phyloP scores from a whole-genome alignment of 108 stramenopile species.

The Schizochytrium sp. region DNA sequence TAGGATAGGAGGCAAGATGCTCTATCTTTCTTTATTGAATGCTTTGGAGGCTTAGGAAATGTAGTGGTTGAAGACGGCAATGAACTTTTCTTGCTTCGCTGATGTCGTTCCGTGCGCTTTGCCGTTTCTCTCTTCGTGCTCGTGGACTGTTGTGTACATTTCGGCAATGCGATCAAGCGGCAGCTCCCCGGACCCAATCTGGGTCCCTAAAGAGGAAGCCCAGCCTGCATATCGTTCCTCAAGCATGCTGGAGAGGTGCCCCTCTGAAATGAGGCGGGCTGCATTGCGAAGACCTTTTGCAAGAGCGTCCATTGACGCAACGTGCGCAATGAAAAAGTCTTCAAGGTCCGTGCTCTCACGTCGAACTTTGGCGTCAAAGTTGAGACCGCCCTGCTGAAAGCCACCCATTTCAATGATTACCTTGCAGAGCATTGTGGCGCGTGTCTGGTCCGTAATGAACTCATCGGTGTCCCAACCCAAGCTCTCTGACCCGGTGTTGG shows the following conservation, averaged over 20 bases:
- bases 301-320: slow-evolving; percentile 60
- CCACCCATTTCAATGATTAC: slow-evolving; percentile 52
- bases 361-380: slow-evolving; percentile 64
- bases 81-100: slow-evolving; percentile 45
- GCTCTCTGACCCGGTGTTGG: slow-evolving; percentile 56
- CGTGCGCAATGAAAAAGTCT: slow-evolving; percentile 59
- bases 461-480: slow-evolving; percentile 63
- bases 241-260: slow-evolving; percentile 37
- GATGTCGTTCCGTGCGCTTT: slow-evolving; percentile 48
- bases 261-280: slow-evolving; percentile 47
- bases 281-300: slow-evolving; percentile 55
- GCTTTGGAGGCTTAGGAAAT: background rate
- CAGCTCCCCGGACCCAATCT: slow-evolving; percentile 40
- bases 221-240: slow-evolving; percentile 48
- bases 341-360: slow-evolving; percentile 52
- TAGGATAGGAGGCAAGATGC: background rate
- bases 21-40: background rate
- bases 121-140: slow-evolving; percentile 25
- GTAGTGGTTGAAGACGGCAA: background rate
- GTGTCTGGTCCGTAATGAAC: slow-evolving; percentile 50
- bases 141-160: background rate
- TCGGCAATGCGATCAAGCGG: slow-evolving; percentile 48
- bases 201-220: slow-evolving; percentile 40
- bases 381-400: slow-evolving; percentile 49
- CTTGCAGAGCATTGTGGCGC: slow-evolving; percentile 49